Percentiles rank a stretch among this genome's conserved stretches.
phyloP scores from a whole-genome alignment of 2,329 filamentous ascomycete genomes.

The Cytospora chrysosperma region DNA sequence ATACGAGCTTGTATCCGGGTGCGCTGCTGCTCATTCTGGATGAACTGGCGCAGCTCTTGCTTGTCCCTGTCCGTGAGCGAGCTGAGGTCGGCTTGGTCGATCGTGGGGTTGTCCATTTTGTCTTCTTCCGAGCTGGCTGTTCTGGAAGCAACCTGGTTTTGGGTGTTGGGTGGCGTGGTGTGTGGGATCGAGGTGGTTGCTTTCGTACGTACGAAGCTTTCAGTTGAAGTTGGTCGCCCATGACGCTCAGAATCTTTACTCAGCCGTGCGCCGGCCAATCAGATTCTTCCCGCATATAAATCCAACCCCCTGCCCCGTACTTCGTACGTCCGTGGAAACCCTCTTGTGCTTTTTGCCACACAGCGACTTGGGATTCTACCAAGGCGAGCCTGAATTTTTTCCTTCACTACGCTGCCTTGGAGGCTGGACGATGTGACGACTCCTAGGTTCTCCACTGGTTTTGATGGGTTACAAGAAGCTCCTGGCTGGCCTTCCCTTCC shows the following conservation, averaged over 20 bases:
- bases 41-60: constrained; percentile 82
- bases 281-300: constrained; percentile 6
- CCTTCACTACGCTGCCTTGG: background rate
- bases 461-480: too few species aligned
- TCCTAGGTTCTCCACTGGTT: too few species aligned
- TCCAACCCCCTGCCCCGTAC: background rate
- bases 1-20: constrained; percentile 63
- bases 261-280: constrained; percentile 14
- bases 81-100: constrained; percentile 63
- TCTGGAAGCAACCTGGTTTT: background rate
- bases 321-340: too few species aligned
- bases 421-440: too few species aligned
- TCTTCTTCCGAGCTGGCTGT: background rate
- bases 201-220: background rate
- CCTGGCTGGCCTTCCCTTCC: too few species aligned
- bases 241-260: constrained; percentile 20
- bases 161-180: background rate
- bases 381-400: background rate
- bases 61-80: constrained; percentile 81
- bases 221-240: background rate
- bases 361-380: background rate
- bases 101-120: constrained; percentile 21
- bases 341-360: background rate
- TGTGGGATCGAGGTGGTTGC: too few species aligned
- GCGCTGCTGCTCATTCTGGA: constrained; percentile 82